Base-by-base conservation (phyloP, 2,329 filamentous ascomycete species). In the Aureobasidium lini region DNA sequence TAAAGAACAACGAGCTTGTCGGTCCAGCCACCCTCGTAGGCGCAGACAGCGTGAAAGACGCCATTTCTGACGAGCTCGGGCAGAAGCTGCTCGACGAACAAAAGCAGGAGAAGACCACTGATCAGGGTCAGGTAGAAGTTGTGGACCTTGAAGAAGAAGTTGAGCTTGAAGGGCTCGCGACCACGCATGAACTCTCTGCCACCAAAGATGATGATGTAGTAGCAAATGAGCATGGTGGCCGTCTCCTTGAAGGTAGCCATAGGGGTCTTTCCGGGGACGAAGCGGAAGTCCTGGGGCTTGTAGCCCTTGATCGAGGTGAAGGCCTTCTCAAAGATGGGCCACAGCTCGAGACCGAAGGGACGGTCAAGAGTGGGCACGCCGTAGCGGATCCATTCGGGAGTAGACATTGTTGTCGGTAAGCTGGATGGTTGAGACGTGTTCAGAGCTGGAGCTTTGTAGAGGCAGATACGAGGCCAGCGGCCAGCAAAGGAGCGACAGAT, bases 131-230 rank as follows among this genome's bases (percentile, higher is more conserved):
- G 80, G 79, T 92, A 86, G 70, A 97, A 87, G 82, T 99, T 99
- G 84, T 99, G 93, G 72, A 96, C 83, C 78, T 96, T 89, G 82
- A 97, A 97, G 61, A 94, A 79, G 15, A 82, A 79, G 80, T 90
- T 94, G 71, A 97, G 84, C 82, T 95, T 89, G 79, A 94, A 87
- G 23, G 93, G 82, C 71, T 87, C 81, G 64, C 90, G 84, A 70
- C 88, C 87, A 77, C 90, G 89, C 94, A 99, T 97, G 68, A 91
- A 73, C 76, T 95, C 90, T 65, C 93, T 84, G 62, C 93, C 94
- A 64, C 92, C 92, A 66, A 97, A 95, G 70, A 97, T 94, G 77
- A 96, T 80, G 66, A 88, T 77, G 76, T 97, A 97, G 86, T 97
- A 99, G 72, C 89, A 78, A 70, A 90, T 78, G 68, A 96, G 86